These are phyloP conservation scores for Candida piceae DNA, from an alignment of 805 yeast genomes.

Conservation along the genomic window DNA sequence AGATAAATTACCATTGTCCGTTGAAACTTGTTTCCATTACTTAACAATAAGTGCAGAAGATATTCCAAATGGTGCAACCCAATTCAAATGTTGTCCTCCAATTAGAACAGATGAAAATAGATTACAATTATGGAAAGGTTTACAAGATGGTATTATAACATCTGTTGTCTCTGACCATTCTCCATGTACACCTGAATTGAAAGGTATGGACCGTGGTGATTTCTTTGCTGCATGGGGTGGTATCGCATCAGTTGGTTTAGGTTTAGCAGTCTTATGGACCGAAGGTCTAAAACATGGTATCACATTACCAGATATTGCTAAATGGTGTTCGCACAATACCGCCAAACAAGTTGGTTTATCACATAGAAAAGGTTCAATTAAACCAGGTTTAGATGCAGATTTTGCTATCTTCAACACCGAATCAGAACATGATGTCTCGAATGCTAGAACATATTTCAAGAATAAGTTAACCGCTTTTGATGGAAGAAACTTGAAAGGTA, in stretches of 20 bases:
- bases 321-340: slow-evolving; percentile 81
- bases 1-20: slow-evolving; percentile 59
- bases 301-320: slow-evolving; percentile 51
- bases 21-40: slow-evolving; percentile 95
- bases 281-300: slow-evolving; percentile 44
- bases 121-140: slow-evolving; percentile 70
- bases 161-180: slow-evolving; percentile 95
- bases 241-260: slow-evolving; percentile 87
- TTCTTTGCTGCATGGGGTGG: slow-evolving; percentile 97
- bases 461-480: slow-evolving; percentile 87
- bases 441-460: slow-evolving; percentile 62
- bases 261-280: slow-evolving; percentile 76
- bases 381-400: slow-evolving; percentile 83
- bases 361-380: slow-evolving; percentile 67
- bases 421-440: slow-evolving; percentile 42
- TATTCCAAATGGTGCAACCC: slow-evolving; percentile 73
- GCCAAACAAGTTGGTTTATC: slow-evolving; percentile 79
- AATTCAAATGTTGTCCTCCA: slow-evolving; percentile 94
- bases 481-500: slow-evolving; percentile 63
- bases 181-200: slow-evolving; percentile 90
- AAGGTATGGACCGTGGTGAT: slow-evolving; percentile 77
- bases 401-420: slow-evolving; percentile 74
- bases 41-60: slow-evolving; percentile 71
- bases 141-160: slow-evolving; percentile 58
- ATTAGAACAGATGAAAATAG: slow-evolving; percentile 75